Conservation (phyloP, 495 filamentous ascomycete species). For the Xylaria sp. region DNA sequence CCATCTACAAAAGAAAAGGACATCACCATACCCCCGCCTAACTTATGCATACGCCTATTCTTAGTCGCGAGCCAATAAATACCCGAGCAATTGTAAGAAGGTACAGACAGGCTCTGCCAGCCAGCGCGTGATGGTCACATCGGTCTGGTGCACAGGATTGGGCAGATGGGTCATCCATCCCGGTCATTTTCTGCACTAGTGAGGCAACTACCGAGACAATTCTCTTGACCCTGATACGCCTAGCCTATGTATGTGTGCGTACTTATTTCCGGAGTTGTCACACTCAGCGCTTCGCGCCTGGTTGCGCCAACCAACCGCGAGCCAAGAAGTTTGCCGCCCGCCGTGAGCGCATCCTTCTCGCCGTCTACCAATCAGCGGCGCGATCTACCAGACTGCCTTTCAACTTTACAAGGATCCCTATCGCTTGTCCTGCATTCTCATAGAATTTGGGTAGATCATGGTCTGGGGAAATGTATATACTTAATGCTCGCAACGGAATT, state of each 20-base stretch:
- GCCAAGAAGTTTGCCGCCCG: conserved; percentile 16
- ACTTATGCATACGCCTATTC: neutral
- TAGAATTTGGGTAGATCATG: neutral
- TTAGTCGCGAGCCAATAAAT: neutral
- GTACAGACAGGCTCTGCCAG: neutral
- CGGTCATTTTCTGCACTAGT: neutral
- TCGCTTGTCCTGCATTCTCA: neutral
- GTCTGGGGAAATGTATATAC: neutral
- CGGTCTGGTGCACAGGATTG: neutral
- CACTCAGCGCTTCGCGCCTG: conserved; percentile 10
- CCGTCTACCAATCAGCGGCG: conserved; percentile 6
- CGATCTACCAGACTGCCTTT: neutral
- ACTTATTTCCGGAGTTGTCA: neutral
- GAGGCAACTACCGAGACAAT: neutral
- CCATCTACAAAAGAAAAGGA: neutral
- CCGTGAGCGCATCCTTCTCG: neutral
- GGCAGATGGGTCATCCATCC: neutral
- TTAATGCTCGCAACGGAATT: neutral
- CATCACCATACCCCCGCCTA: neutral
- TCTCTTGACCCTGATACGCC: neutral
- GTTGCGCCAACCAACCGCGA: conserved; percentile 8
- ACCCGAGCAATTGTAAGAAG: neutral
- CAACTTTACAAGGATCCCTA: neutral
- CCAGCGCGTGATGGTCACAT: neutral
- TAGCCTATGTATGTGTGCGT: too few relatives aligned